These are phyloP conservation scores for Halophytophthora polymorphica DNA, from an alignment of 352 stramenopile genomes.

Conservation along the genomic window DNA sequence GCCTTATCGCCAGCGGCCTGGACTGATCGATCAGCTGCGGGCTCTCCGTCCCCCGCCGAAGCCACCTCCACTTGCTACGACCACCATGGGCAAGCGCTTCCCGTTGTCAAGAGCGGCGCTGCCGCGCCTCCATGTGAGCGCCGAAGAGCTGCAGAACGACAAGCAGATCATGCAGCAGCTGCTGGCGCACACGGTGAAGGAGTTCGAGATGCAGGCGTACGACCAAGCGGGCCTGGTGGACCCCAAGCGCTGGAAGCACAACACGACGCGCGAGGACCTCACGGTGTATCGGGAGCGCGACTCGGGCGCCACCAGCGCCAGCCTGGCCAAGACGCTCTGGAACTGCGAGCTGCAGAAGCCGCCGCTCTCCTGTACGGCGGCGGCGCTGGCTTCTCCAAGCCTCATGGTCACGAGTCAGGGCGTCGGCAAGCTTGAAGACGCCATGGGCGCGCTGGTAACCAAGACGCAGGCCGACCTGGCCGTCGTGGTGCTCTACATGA, in stretches of 20 bases:
- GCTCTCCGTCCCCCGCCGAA: not conserved
- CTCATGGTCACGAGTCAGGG: slow-evolving; percentile 34
- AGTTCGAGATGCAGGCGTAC: slow-evolving; percentile 40
- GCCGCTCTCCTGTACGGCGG: slow-evolving; percentile 17
- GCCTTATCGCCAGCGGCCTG: no score
- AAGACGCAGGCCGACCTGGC: slow-evolving; percentile 42
- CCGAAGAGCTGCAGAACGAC: slow-evolving; percentile 26
- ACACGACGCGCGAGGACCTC: slow-evolving; percentile 35
- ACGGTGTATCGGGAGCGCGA: slow-evolving; percentile 42
- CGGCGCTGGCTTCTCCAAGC: slow-evolving; percentile 18
- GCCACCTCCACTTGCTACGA: not conserved
- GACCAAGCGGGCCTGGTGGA: slow-evolving; percentile 28
- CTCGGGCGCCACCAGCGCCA: slow-evolving; percentile 19
- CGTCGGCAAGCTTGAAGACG: slow-evolving; percentile 39
- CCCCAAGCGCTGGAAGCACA: slow-evolving; percentile 33
- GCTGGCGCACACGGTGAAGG: slow-evolving; percentile 33
- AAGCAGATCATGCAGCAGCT: slow-evolving; percentile 31
- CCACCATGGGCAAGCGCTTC: slow-evolving; percentile 31
- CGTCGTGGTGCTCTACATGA: slow-evolving; percentile 50
- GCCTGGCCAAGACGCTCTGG: slow-evolving; percentile 15
- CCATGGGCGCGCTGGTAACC: slow-evolving; percentile 49
- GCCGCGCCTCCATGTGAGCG: slow-evolving; percentile 27
- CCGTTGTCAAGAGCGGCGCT: slow-evolving; percentile 38
- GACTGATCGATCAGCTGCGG: no score
- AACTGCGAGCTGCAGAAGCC: slow-evolving; percentile 21